Base-by-base conservation (phyloP, 2,329 filamentous ascomycete genomes). In the Xylaria sp. region DNA sequence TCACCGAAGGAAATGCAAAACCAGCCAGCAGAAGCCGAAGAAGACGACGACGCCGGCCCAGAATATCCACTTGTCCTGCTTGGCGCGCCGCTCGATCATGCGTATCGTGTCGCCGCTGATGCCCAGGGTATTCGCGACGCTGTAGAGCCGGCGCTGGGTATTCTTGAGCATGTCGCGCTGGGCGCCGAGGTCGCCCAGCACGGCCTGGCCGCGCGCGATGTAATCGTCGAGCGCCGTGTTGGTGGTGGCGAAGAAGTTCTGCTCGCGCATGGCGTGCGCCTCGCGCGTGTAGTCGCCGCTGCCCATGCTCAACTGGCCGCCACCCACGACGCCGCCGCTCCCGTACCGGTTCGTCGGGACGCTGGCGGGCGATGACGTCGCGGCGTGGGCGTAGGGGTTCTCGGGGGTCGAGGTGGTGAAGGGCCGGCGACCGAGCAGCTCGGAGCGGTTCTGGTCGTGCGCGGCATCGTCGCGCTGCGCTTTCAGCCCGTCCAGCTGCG, bases 61-160 rank as follows among this genome's bases (percentile, higher is more conserved):
- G 79, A 99, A 99, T 41, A 99, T 97, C 94, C 94, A 98, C 82
- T 97, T 98, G 79, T 99, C 96, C 83, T 98, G 92, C 79, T 90
- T 92, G 59, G 96, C 94, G 70, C 96, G 86, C 73, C 96, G 83
- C 82, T 98, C 95, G 48, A 99, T 91, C 93, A 96, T 98, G 55
- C 96, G 90, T 72, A 99, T 99, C 1, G 96, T 99, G 78, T 98
- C 95, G 23, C 95, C 94, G 76, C 92, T 97, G 67, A 99, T 88
- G 0, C 96, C 96, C 56, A 99, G 82, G 25, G 96, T 98, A 78
- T 97, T 98, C 7, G 93, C 96, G 23, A 97, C 94, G 74, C 89
- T 95, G 78, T 98, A 98, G 58, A 99, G 84, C 78, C 90, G 89
- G 79, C 91, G 91, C 81, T 99, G 96, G 25, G 96, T 98, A 60